Percentiles rank a stretch among this genome's conserved stretches.
phyloP scores from a whole-genome alignment of 805 yeast species.

The Candida rishiriensis region DNA sequence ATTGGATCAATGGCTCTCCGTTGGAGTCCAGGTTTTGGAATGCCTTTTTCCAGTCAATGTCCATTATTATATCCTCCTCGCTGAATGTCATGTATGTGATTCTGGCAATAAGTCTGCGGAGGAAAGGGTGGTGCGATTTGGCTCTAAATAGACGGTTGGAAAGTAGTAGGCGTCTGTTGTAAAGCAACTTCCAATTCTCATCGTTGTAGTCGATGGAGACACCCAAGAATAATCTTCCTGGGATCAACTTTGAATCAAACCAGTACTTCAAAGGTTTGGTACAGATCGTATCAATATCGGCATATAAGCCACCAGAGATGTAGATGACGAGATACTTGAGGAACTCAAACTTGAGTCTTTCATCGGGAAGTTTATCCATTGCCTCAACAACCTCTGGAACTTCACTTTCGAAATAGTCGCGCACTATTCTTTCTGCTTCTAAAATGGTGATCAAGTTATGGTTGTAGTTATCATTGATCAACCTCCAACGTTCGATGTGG shows the following conservation, averaged over 20 bases:
- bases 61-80: conserved; percentile 8
- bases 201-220: conserved; percentile 21
- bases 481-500: conserved; percentile 20
- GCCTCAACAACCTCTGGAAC: conserved; percentile 47
- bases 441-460: conserved; percentile 17
- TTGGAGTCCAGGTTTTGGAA: conserved; percentile 27
- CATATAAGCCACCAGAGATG: conserved; percentile 56
- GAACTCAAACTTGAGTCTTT: conserved; percentile 46
- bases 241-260: conserved; percentile 15
- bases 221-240: conserved; percentile 17
- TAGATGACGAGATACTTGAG: conserved; percentile 48
- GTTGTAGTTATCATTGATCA: conserved; percentile 18
- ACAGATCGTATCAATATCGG: conserved; percentile 57
- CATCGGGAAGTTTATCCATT: conserved; percentile 43
- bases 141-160: conserved; percentile 20
- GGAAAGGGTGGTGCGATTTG: conserved; percentile 23
- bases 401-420: conserved; percentile 14
- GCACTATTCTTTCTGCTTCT: conserved; percentile 14
- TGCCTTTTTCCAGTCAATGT: conserved; percentile 25
- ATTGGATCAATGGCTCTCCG: conserved; percentile 29
- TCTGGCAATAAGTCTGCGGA: conserved; percentile 22
- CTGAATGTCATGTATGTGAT: conserved; percentile 16
- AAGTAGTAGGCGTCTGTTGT: conserved; percentile 20
- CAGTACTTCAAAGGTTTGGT: conserved; percentile 39
- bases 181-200: conserved; percentile 20